phyloP scores from a whole-genome alignment of 2,329 filamentous ascomycete genomes.

The Ascosphaera pollenicola region DNA sequence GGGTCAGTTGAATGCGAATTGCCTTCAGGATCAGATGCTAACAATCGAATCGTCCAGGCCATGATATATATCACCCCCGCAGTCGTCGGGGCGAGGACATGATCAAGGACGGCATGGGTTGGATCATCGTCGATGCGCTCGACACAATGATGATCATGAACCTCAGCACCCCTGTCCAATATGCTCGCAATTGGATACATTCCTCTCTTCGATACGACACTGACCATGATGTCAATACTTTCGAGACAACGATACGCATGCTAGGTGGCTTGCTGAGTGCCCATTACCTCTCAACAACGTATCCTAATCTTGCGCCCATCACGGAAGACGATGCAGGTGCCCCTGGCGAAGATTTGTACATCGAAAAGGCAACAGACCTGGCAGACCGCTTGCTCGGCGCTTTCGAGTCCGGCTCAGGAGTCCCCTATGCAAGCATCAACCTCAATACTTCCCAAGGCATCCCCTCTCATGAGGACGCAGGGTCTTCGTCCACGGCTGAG shows the following conservation, averaged over 20 bases:
- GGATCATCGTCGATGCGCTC: slow-evolving; percentile 92
- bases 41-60: slow-evolving; percentile 26
- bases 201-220: slow-evolving; percentile 67
- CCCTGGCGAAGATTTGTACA: slow-evolving; percentile 70
- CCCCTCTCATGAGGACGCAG: slow-evolving; percentile 60
- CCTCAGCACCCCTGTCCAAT: slow-evolving; percentile 59
- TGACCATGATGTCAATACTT: slow-evolving; percentile 88
- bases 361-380: slow-evolving; percentile 87
- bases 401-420: slow-evolving; percentile 66
- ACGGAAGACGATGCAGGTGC: slow-evolving; percentile 47
- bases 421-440: slow-evolving; percentile 82
- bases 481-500: slow-evolving; percentile 85
- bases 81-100: slow-evolving; percentile 63
- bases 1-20: slow-evolving; percentile 37
- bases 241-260: slow-evolving; percentile 97
- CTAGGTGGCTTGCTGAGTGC: slow-evolving; percentile 79
- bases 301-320: slow-evolving; percentile 57
- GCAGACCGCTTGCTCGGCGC: slow-evolving; percentile 71
- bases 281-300: slow-evolving; percentile 76
- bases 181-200: slow-evolving; percentile 76
- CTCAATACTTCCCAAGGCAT: slow-evolving; percentile 56
- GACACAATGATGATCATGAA: slow-evolving; percentile 99
- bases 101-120: slow-evolving; percentile 73
- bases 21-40: neutral
- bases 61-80: slow-evolving; percentile 70